These are phyloP conservation scores for Trichocladium antarcticum DNA, from an alignment of 495 filamentous ascomycete species.

Conservation along the genomic window DNA sequence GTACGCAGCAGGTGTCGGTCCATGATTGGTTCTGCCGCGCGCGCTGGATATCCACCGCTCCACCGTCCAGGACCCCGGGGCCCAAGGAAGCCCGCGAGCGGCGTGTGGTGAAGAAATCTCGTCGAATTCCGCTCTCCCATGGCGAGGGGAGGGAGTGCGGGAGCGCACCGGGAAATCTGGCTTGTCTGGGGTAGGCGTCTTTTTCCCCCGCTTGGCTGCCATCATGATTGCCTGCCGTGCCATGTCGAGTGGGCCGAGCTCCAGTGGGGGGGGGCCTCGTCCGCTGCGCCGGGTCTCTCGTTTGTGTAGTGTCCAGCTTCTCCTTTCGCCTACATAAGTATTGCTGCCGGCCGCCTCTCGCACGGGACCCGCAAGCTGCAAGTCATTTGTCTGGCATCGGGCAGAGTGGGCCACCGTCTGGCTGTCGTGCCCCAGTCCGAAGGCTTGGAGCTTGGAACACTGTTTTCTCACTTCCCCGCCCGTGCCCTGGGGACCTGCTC, in stretches of 20 bases:
- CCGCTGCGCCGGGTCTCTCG: background rate
- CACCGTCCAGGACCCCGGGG: slow-evolving; percentile 8
- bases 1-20: slow-evolving; percentile 7
- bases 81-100: background rate
- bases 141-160: too few species aligned
- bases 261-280: background rate
- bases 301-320: background rate
- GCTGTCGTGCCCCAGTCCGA: background rate
- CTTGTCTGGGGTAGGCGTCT: background rate
- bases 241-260: too few species aligned
- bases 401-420: background rate
- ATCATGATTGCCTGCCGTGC: slow-evolving; percentile 2
- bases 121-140: background rate
- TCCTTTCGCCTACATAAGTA: background rate
- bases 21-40: slow-evolving; percentile 17
- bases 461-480: background rate
- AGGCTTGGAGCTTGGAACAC: background rate
- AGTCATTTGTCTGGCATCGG: background rate
- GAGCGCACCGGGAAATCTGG: too few species aligned
- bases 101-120: background rate
- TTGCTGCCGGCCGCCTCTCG: background rate
- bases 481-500: background rate
- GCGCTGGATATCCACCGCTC: slow-evolving; percentile 15
- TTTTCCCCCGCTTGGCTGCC: background rate
- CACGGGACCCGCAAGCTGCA: background rate